These are phyloP conservation scores for Boechera retrofracta DNA, from an alignment of 345 rosid species.

Conservation along the genomic window DNA sequence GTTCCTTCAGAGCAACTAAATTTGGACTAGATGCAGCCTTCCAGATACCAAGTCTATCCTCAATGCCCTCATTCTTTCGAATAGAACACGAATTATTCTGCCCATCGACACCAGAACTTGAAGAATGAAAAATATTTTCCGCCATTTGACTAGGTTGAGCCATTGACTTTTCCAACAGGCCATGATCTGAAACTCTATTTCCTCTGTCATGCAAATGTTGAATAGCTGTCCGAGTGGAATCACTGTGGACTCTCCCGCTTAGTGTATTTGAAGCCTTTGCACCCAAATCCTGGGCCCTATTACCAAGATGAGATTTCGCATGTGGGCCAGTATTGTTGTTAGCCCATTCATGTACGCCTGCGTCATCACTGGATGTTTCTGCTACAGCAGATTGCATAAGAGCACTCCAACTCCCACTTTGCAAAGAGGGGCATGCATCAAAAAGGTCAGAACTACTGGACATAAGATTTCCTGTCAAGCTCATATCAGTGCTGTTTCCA, in stretches of 20 bases:
- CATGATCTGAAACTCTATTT: slow-evolving; percentile 52
- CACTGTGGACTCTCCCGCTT: slow-evolving; percentile 51
- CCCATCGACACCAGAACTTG: slow-evolving; percentile 49
- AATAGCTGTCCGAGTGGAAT: slow-evolving; percentile 49
- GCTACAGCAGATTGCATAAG: slow-evolving; percentile 99
- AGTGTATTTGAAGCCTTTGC: slow-evolving; percentile 37
- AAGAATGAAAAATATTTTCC: slow-evolving; percentile 51
- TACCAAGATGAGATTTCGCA: slow-evolving; percentile 1
- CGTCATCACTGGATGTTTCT: slow-evolving; percentile 72
- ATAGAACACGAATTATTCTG: slow-evolving; percentile 46
- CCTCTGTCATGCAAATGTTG: slow-evolving; percentile 51
- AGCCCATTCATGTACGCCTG: slow-evolving; percentile 38
- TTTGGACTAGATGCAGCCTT: slow-evolving; percentile 55
- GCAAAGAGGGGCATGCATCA: slow-evolving; percentile 70
- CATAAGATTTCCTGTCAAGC: slow-evolving; percentile 53
- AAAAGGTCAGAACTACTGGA: slow-evolving; percentile 53
- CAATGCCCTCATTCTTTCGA: slow-evolving; percentile 51
- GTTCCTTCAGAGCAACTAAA: slow-evolving; percentile 45
- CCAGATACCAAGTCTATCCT: slow-evolving; percentile 52
- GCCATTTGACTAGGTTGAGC: slow-evolving; percentile 50
- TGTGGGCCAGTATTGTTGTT: slow-evolving; percentile 16
- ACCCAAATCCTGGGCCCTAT: slow-evolving; percentile 25
- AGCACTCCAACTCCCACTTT: slow-evolving; percentile 99
- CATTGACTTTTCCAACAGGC: slow-evolving; percentile 53
- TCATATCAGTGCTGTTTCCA: slow-evolving; percentile 57